Evolutionary conservation across 2,329 filamentous ascomycete genomes (phyloP), one percentile per base, ranked within the genome.

Genomic region (Colletotrichum somersetense): DNA sequence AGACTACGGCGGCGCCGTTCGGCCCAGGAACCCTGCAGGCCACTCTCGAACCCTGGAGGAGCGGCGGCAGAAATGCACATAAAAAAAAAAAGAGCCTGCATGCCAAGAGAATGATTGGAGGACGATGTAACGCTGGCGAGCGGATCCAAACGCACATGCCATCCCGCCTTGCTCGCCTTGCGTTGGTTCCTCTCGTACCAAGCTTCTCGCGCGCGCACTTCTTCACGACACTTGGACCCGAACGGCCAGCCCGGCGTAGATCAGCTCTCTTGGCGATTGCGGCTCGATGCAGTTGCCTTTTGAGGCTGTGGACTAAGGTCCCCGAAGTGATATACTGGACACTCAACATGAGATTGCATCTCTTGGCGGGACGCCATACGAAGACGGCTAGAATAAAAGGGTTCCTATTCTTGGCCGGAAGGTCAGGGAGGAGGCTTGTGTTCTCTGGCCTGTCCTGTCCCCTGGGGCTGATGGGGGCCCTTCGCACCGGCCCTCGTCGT

Each of bases 201-300:
- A 50, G 44, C 53, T 56, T 56, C 50, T 33, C 26, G 6, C 26
- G 26, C 14, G 30, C n/a, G 3, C 33, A 7, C 33, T 14, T 14
- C 11, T 38, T 56, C 44, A 38, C 23, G 20, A n/a, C 44, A 30
- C 33, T 23, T 14, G 30, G 26, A 26, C 52, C 52, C 7, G 35
- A 52, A 55, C 53, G 62, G 53, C 30, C 63, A 57, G 30, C 38
- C 26, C n/a, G 30, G 46, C 26, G 55, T 38, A 59, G 62, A 70
- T 70, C 55, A 30, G 62, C 46, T 46, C 52, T 46, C 44, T 61
- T 66, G 62, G 62, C 67, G 48, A 40, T 55, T 66, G 55, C 53
- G 62, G 67, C 67, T 70, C 62, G 55, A 66, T 42, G 55, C 62
- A 46, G 30, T 33, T 35, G 26, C 26, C n/a, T 23, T 53, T 50